Evolutionary conservation across 352 stramenopile genomes (phyloP).

Genomic region (Blastocystis hominis): DNA sequence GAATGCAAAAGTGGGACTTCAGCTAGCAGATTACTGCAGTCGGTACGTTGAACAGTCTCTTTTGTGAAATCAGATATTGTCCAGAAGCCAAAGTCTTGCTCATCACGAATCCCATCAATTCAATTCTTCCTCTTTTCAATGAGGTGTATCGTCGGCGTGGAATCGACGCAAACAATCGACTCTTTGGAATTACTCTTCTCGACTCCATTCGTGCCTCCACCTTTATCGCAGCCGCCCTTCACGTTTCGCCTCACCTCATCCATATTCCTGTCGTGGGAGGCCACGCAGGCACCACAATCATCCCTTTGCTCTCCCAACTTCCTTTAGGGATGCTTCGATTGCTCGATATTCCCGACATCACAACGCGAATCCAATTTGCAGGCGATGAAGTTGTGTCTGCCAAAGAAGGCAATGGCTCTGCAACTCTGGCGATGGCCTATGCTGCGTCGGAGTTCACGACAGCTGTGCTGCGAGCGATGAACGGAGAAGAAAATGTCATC

Average conservation of each 20-base stretch:
- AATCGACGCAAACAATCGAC: slow-evolving; percentile 51
- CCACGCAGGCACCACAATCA: slow-evolving; percentile 96
- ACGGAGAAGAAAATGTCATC: slow-evolving; percentile 81
- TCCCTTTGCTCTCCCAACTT: slow-evolving; percentile 88
- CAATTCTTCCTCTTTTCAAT: slow-evolving; percentile 93
- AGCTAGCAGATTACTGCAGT: slow-evolving; percentile 81
- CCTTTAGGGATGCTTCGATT: background rate
- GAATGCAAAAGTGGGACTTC: slow-evolving; percentile 89
- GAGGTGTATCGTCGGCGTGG: slow-evolving; percentile 90
- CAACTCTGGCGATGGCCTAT: slow-evolving; percentile 97
- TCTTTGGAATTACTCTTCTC: slow-evolving; percentile 49
- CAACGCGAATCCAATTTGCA: slow-evolving; percentile 86
- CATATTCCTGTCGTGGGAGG: slow-evolving; percentile 90
- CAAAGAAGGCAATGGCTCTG: slow-evolving; percentile 79
- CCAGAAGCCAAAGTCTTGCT: slow-evolving; percentile 87
- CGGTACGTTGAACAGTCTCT: background rate
- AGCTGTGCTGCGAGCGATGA: slow-evolving; percentile 83
- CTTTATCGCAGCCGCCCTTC: background rate
- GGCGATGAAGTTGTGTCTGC: slow-evolving; percentile 90
- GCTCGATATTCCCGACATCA: slow-evolving; percentile 73
- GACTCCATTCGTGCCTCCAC: slow-evolving; percentile 33
- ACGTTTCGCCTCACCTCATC: slow-evolving; percentile 62
- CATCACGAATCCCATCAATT: slow-evolving; percentile 99
- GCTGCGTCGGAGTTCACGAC: slow-evolving; percentile 85
- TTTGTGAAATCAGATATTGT: slow-evolving; percentile 71